Base-by-base conservation (phyloP, 148 eudicot species). In the Silene uniflora region DNA sequence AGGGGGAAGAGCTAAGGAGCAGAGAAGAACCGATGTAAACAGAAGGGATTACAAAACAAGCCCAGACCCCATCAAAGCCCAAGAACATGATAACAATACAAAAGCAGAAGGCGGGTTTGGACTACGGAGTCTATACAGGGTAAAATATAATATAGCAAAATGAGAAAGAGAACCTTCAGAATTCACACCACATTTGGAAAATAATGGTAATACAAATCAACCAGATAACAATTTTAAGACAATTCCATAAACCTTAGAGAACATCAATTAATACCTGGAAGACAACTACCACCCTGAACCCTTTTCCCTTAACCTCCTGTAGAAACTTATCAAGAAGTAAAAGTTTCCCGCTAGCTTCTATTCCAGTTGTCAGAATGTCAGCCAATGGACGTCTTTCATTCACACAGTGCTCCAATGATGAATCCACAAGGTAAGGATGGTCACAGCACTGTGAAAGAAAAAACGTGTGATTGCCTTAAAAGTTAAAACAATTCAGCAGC, bases 261-360 rank as follows among this genome's bases (percentile, higher is more conserved):
- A 22, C 6, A 77, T 25, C 25, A 6, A 70, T 19, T 23, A 59
- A 56, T 82, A 93, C 96, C 93, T 93, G 96, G 66, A 81, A 88
- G 71, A 93, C 82, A 69, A 93, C 80, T 18, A 93, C 74, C 22
- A 88, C 91, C 72, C 88, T 77, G 22, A 83, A 75, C 63, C 87
- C 83, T 76, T 68, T 86, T 69, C 75, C 68, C 83, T 71, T 82
- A n/a, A 85, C 86, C 71, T 88, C 83, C 19, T 86, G 80, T 49
- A 93, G 92, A 58, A 93, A 74, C 73, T 72, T 81, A 32, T 90
- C 91, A 52, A 93, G 91, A 22, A 90, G 84, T 81, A 87, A 77
- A 60, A 93, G 77, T 77, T 93, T 93, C 72, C 95, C 98, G 67
- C 98, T 91, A 65, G 87, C 97, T 83, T 87, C 84, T 83, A 91